Conservation (phyloP, 192 early-diverging fungal genomes). For the Radiomyces spectabilis region DNA sequence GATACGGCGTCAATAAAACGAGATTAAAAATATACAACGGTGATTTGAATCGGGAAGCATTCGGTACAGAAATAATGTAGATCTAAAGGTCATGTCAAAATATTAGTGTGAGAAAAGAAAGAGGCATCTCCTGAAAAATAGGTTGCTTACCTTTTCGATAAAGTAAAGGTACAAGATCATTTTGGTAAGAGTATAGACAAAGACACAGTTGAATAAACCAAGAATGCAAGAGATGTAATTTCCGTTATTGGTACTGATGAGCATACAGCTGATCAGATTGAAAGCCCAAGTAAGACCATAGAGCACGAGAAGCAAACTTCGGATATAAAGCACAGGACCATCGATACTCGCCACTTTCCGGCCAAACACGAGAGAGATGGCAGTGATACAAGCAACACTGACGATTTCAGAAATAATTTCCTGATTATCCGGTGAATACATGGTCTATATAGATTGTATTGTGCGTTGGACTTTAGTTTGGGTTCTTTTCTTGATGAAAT, state of each 20-base stretch:
- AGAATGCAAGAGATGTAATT: slow-evolving; percentile 31
- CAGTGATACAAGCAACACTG: slow-evolving; percentile 31
- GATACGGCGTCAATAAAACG: slow-evolving; percentile 23
- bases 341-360: slow-evolving; percentile 33
- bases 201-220: slow-evolving; percentile 26
- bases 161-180: slow-evolving; percentile 39
- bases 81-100: neutral
- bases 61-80: slow-evolving; percentile 17
- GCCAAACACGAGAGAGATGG: slow-evolving; percentile 36
- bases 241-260: slow-evolving; percentile 38
- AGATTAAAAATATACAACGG: slow-evolving; percentile 32
- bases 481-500: no score
- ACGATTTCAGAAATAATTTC: slow-evolving; percentile 30
- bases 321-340: slow-evolving; percentile 30
- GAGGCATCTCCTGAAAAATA: neutral
- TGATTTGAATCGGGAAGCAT: slow-evolving; percentile 20
- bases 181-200: slow-evolving; percentile 32
- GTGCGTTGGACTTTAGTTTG: no score
- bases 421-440: slow-evolving; percentile 28
- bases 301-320: slow-evolving; percentile 27
- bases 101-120: neutral
- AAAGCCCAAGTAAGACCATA: slow-evolving; percentile 35
- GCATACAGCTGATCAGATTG: slow-evolving; percentile 30
- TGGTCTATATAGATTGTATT: no score
- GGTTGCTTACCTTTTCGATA: slow-evolving; percentile 30